Evolutionary conservation across 768 basidiomycete species (phyloP).

Genomic region (Trichaptum fuscoviolaceum): DNA sequence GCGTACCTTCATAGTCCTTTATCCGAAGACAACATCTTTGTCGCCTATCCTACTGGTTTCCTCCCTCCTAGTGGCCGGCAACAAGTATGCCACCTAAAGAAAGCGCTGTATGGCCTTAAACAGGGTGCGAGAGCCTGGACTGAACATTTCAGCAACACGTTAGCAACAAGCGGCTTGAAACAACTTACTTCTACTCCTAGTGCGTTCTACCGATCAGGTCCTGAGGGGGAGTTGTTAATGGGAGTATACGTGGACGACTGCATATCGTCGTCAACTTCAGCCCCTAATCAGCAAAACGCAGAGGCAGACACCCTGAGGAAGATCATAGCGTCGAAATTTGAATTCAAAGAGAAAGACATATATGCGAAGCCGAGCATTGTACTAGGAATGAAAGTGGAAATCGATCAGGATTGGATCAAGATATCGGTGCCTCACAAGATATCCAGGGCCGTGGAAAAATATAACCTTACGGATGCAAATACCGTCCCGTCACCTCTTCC

Average conservation of each 20-base stretch:
- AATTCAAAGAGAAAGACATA: background rate
- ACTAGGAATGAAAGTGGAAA: slow-evolving; percentile 6
- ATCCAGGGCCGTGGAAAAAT: background rate
- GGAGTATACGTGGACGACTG: background rate
- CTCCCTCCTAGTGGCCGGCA: background rate
- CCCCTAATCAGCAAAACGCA: too few relatives aligned
- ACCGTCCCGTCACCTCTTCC: slow-evolving; percentile 1
- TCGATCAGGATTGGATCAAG: background rate
- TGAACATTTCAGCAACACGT: background rate
- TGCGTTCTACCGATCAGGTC: background rate
- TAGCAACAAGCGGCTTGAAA: background rate
- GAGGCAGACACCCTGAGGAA: background rate
- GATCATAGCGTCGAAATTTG: background rate
- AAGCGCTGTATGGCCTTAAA: background rate
- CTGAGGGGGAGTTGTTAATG: background rate
- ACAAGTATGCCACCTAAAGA: background rate
- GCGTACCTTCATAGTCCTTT: slow-evolving; percentile 14
- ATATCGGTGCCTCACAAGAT: background rate
- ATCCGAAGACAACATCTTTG: slow-evolving; percentile 7
- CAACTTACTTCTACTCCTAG: background rate
- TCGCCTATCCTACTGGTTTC: slow-evolving; percentile 8
- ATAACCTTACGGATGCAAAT: background rate
- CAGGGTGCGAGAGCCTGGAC: slow-evolving; percentile 1
- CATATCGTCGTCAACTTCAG: background rate
- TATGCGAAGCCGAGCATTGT: slow-evolving; percentile 9